A percentile compares a stretch with the other conserved stretches of the same genome.
Conservation (phyloP, 108 stramenopile genomes). For the Pseudonitzschia delicatissima region DNA sequence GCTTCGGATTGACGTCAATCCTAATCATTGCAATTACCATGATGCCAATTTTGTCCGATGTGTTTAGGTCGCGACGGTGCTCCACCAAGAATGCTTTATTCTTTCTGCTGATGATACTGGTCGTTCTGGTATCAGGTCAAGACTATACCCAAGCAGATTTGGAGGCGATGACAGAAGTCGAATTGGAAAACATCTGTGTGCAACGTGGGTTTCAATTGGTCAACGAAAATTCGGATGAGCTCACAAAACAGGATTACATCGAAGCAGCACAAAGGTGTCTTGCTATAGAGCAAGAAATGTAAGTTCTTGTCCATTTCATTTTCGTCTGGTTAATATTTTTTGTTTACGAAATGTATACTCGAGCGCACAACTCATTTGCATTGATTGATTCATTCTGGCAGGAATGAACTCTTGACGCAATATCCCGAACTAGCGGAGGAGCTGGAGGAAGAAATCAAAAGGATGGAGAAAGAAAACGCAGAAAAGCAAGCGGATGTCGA, state of each 20-base stretch:
- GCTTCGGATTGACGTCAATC: background rate
- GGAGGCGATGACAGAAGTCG: constrained; percentile 56
- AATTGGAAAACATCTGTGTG: constrained; percentile 69
- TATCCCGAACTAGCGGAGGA: constrained; percentile 72
- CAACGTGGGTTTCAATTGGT: constrained; percentile 77
- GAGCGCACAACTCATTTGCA: no score
- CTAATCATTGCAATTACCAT: background rate
- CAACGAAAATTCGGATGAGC: constrained; percentile 35
- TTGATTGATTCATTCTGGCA: constrained; percentile 8
- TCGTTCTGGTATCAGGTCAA: constrained; percentile 8
- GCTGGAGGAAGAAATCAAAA: constrained; percentile 61
- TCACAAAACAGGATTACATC: constrained; percentile 71
- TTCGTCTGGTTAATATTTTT: background rate
- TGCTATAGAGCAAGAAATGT: constrained; percentile 76
- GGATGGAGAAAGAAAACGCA: constrained; percentile 55
- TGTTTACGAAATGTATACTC: background rate
- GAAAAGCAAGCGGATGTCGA: constrained; percentile 22
- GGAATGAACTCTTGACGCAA: constrained; percentile 65
- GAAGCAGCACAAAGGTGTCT: constrained; percentile 83
- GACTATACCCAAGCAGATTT: constrained; percentile 41
- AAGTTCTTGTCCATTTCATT: constrained; percentile 1
- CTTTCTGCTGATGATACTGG: background rate
- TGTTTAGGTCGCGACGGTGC: background rate
- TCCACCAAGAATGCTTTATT: background rate
- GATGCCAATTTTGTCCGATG: background rate